Evolutionary conservation across 345 rosid species (phyloP).

Genomic region (Sisymbrium altissimum): DNA sequence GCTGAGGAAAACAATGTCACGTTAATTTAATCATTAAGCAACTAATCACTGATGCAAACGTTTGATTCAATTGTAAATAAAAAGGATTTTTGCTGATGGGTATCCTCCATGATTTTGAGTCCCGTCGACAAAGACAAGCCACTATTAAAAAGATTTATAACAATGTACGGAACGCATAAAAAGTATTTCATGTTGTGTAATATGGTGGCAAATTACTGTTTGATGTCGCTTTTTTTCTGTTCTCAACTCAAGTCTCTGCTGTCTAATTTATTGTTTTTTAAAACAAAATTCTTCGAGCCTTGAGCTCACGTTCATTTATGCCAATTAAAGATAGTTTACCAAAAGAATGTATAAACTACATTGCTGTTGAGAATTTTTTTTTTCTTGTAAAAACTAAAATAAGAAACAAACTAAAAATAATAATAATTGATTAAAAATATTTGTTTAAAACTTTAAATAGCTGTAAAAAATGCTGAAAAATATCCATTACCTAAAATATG

Average conservation of each 20-base stretch:
- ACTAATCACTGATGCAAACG: conserved; percentile 7
- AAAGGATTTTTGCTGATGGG: neutral
- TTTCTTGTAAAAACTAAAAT: neutral
- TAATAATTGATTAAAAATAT: neutral
- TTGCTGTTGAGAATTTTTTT: neutral
- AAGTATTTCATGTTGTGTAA: conserved; percentile 14
- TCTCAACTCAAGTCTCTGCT: neutral
- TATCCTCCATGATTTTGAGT: neutral
- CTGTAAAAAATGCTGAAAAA: neutral
- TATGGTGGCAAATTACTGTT: conserved; percentile 43
- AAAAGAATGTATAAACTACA: neutral
- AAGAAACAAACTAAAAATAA: neutral
- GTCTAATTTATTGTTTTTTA: neutral
- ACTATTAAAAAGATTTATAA: neutral
- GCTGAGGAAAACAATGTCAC: conserved; percentile 36
- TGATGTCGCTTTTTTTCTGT: conserved; percentile 7
- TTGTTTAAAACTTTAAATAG: neutral
- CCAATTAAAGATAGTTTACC: neutral
- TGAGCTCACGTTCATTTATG: conserved; percentile 38
- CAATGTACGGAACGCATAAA: conserved; percentile 10
- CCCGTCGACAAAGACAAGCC: conserved; percentile 11
- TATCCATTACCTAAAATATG: neutral
- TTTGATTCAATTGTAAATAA: neutral
- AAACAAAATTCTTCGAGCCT: conserved; percentile 42
- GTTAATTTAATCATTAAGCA: neutral